These are phyloP conservation scores for Pisolithus albus DNA, from an alignment of 768 basidiomycete genomes.

Conservation along the genomic window DNA sequence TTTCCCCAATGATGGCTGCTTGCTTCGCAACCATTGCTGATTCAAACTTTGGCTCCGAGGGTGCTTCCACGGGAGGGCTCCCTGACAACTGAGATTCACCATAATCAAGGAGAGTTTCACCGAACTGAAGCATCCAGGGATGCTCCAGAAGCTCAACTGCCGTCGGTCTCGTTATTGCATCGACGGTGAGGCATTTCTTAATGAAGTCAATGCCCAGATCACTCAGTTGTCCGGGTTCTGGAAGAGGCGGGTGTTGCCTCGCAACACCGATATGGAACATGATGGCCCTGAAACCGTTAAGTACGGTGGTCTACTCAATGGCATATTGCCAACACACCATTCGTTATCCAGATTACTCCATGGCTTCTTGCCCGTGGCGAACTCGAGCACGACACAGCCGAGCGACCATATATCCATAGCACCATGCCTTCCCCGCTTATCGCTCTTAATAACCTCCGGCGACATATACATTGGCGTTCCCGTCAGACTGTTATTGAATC, in stretches of 20 bases:
- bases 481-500: conserved; percentile 79
- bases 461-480: conserved; percentile 99
- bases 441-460: conserved; percentile 95
- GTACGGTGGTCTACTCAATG: background rate
- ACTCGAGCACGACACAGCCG: conserved; percentile 96
- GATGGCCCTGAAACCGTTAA: conserved; percentile 69
- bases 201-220: conserved; percentile 90
- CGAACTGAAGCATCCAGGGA: conserved; percentile 83
- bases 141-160: conserved; percentile 82
- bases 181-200: conserved; percentile 83
- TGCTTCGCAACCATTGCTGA: conserved; percentile 48
- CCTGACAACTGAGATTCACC: conserved; percentile 56
- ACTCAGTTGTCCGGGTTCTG: conserved; percentile 85
- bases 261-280: conserved; percentile 99
- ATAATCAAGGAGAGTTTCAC: conserved; percentile 61
- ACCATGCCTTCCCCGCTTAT: conserved; percentile 78
- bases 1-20: conserved; percentile 50
- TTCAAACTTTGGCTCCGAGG: conserved; percentile 44
- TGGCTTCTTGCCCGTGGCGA: conserved; percentile 92
- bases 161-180: conserved; percentile 75
- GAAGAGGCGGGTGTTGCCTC: conserved; percentile 92
- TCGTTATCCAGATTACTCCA: conserved; percentile 99
- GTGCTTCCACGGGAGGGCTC: conserved; percentile 39
- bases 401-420: conserved; percentile 99
- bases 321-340: conserved; percentile 54